These are phyloP conservation scores for Pythium brachiatum DNA, from an alignment of 352 stramenopile genomes.

Conservation along the genomic window DNA sequence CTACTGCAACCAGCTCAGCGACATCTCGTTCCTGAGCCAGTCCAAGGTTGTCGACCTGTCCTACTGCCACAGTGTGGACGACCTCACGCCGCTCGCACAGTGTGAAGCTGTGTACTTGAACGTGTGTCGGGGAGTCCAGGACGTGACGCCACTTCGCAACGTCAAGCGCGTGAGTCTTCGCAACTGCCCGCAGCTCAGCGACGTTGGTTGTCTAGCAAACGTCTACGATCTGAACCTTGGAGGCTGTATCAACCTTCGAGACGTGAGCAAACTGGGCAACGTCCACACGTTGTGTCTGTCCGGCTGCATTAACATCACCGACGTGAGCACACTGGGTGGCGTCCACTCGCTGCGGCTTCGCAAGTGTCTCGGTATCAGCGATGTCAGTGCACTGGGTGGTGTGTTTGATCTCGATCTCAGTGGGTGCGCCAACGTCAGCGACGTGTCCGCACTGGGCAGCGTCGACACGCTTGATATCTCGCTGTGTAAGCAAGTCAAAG, in stretches of 20 bases:
- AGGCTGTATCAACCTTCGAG: constrained; percentile 42
- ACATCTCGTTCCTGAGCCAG: constrained; percentile 41
- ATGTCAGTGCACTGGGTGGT: constrained; percentile 44
- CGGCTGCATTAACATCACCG: constrained; percentile 57
- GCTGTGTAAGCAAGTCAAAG: constrained; percentile 33
- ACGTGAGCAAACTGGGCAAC: constrained; percentile 40
- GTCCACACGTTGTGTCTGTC: constrained; percentile 51
- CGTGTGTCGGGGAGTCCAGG: constrained; percentile 48
- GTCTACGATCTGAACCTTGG: constrained; percentile 61
- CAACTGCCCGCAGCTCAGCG: constrained; percentile 51
- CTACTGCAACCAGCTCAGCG: constrained; percentile 60
- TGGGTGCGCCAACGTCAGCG: constrained; percentile 44
- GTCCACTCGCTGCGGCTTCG: constrained; percentile 58
- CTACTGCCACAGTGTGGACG: constrained; percentile 59
- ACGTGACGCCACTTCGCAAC: constrained; percentile 42
- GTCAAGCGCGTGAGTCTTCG: constrained; percentile 49
- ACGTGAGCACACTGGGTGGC: constrained; percentile 41
- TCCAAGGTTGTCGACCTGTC: constrained; percentile 54
- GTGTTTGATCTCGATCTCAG: constrained; percentile 57
- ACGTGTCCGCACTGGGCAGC: constrained; percentile 42
- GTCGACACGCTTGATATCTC: constrained; percentile 41
- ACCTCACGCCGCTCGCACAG: constrained; percentile 43
- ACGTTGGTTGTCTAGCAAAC: constrained; percentile 40
- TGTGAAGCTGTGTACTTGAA: constrained; percentile 59
- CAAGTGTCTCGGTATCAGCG: constrained; percentile 47